Percentiles rank a stretch among this genome's conserved stretches.
Evolutionary conservation across 1,284 basidiomycete species (phyloP).

Genomic region (Melampsora larici-populina): DNA sequence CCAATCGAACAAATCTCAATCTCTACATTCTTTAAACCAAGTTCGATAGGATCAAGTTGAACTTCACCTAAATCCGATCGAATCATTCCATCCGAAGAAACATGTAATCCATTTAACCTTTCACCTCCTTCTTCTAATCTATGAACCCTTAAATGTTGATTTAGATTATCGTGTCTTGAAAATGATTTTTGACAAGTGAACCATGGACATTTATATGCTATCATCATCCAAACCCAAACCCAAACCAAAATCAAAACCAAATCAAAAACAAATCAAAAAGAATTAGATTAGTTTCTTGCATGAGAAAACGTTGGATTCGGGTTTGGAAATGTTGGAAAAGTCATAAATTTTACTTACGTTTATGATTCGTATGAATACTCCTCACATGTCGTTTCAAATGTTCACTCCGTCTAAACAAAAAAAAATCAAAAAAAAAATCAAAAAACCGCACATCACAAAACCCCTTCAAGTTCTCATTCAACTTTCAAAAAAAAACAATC

Average conservation of each 20-base stretch:
- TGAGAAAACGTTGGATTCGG: no score
- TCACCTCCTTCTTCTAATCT: constrained; percentile 30
- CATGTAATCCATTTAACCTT: constrained; percentile 36
- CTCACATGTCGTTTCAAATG: constrained; percentile 73
- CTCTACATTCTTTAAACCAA: constrained; percentile 32
- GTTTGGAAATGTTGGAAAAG: no score
- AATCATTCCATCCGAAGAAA: constrained; percentile 31
- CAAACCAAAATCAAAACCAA: no score
- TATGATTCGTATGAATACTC: constrained; percentile 75
- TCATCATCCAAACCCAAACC: no score
- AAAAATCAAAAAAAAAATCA: no score
- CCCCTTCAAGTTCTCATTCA: no score
- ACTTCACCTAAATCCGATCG: constrained; percentile 33
- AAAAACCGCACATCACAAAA: no score
- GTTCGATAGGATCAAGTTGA: constrained; percentile 13
- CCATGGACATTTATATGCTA: constrained; percentile 43
- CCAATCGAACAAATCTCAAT: constrained; percentile 2
- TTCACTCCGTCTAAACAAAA: constrained; percentile 59
- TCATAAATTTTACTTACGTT: constrained; percentile 67
- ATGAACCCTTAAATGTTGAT: constrained; percentile 47
- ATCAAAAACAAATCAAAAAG: no score
- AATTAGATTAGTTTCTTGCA: no score
- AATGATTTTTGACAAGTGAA: constrained; percentile 39
- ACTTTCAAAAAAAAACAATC: no score
- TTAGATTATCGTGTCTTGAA: constrained; percentile 41